Conservation (phyloP, 2,329 filamentous ascomycete species). For the Neopestalotiopsis rosae region DNA sequence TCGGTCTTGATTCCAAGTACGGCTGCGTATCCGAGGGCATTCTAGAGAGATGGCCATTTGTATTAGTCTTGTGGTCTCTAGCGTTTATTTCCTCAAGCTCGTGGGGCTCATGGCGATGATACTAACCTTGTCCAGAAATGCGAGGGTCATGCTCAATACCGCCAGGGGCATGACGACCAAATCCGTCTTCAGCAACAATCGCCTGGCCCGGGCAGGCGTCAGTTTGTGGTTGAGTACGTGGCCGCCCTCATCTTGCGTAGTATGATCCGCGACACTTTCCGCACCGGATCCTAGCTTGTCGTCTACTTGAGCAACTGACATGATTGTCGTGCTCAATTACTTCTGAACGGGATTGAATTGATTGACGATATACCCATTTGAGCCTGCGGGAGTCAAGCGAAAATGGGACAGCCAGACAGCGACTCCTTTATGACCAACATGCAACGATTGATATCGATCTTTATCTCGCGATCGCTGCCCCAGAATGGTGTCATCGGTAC, state of each 20-base stretch:
- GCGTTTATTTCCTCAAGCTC: background rate
- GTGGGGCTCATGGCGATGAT: background rate
- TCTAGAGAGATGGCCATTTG: background rate
- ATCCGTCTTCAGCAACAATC: constrained; percentile 25
- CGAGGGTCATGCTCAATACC: constrained; percentile 26
- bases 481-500: background rate
- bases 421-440: background rate
- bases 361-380: background rate
- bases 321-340: background rate
- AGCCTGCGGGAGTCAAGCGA: background rate
- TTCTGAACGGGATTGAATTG: background rate
- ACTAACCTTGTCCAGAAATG: constrained; percentile 19
- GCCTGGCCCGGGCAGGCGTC: constrained; percentile 20
- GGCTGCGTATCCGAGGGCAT: constrained; percentile 27
- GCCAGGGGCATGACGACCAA: constrained; percentile 24
- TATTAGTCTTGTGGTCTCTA: background rate
- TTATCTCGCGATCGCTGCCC: background rate
- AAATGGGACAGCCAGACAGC: background rate
- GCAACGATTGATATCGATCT: background rate
- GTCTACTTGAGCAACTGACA: background rate
- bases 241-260: background rate
- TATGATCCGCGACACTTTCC: background rate
- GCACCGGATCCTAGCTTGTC: background rate
- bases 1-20: constrained; percentile 30
- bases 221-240: background rate